Base-by-base conservation (phyloP, 2,329 filamentous ascomycete genomes). In the Colletotrichum lentis region DNA sequence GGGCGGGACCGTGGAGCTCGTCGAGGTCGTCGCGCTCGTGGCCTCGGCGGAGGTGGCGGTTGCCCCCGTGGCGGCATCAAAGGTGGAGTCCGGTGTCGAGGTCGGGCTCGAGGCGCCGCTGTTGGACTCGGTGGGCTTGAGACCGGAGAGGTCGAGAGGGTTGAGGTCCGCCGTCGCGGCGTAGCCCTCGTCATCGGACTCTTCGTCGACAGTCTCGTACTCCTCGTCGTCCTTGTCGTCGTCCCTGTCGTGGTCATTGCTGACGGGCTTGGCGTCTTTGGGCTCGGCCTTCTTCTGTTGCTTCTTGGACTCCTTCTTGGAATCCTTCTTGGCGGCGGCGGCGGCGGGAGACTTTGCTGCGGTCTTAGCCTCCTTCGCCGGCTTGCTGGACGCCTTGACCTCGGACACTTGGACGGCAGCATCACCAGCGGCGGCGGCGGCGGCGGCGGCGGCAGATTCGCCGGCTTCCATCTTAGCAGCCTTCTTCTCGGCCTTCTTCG, bases 21-120 rank as follows among this genome's bases (percentile, higher is more conserved):
- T 85, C 20, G 91, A 93, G 37, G 91, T 93, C 54, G 85, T 86
- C 69, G 83, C 81, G 77, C 86, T 88, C 55, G 85, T 79, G n/a
- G 82, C 75, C 69, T 86, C 84, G 67, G 74, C 78, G 6, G 77
- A 76, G 27, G 76, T 74, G 60, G 80, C 79, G 69, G 70, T 76
- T 69, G 80, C 77, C 71, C 84, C 78, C 20, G 76, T 73, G 47
- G 80, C 78, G 63, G 82, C 81, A 75, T 93, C 90, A 73, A 89
- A 90, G 3, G 83, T 81, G 27, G 88, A 92, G 53, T 82, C 80
- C n/a, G 83, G 81, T 16, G 77, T 75, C 11, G 77, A 77, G 27
- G 76, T 80, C 20, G 83, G 81, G 16, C 77, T 76, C 6, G 77
- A 77, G 37, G 76, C 75, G 27, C 79, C 77, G 62, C 82, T 79